Evolutionary conservation across 2,329 filamentous ascomycete genomes (phyloP).

Genomic region (Fonsecaea monophora): DNA sequence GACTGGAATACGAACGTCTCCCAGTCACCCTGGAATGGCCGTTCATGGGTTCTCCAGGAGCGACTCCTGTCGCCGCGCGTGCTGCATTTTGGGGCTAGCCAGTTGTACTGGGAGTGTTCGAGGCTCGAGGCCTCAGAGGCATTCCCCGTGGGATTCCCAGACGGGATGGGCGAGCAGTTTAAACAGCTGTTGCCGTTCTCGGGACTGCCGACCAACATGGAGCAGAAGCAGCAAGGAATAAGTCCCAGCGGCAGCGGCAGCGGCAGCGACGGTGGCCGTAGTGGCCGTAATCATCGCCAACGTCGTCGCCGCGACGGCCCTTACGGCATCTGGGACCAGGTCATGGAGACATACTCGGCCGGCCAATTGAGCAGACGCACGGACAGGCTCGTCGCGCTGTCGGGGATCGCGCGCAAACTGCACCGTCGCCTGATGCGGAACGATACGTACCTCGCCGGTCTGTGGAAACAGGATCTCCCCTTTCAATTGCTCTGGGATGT

Average conservation of each 20-base stretch:
- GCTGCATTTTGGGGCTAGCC: conserved; percentile 24
- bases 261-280: neutral
- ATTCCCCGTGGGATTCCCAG: conserved; percentile 20
- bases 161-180: neutral
- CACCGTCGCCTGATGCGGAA: conserved; percentile 9
- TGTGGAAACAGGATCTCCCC: conserved; percentile 29
- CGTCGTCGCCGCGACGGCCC: neutral
- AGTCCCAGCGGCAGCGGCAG: neutral
- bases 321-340: conserved; percentile 7
- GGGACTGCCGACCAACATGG: neutral
- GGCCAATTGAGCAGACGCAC: conserved; percentile 14
- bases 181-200: conserved; percentile 17
- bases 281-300: neutral
- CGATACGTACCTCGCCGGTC: conserved; percentile 25
- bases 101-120: conserved; percentile 33
- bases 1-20: conserved; percentile 10
- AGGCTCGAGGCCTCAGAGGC: conserved; percentile 21
- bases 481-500: conserved; percentile 29
- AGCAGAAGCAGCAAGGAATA: neutral
- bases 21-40: conserved; percentile 16
- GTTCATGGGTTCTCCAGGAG: conserved; percentile 33
- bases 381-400: conserved; percentile 27
- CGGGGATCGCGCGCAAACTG: conserved; percentile 13
- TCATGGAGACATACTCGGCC: conserved; percentile 22
- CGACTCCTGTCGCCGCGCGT: conserved; percentile 30